Conservation (phyloP, 192 early-diverging fungal species). For the Gonapodya sp. region DNA sequence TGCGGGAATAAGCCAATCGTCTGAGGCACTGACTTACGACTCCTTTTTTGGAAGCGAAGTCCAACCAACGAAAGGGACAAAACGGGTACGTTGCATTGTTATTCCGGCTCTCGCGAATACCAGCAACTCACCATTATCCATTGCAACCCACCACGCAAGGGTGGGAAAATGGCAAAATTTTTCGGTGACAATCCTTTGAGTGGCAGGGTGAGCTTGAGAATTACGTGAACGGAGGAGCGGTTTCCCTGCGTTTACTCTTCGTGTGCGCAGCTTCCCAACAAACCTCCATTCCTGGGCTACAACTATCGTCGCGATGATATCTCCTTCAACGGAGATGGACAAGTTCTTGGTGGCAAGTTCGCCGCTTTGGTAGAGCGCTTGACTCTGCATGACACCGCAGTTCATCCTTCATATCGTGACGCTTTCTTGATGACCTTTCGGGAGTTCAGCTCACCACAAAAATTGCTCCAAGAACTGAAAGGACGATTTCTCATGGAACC, state of each 20-base stretch:
- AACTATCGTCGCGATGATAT: conserved; percentile 68
- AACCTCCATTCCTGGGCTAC: conserved; percentile 71
- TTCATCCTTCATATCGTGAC: conserved; percentile 51
- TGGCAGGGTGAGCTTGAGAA: conserved; percentile 4
- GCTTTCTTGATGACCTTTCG: conserved; percentile 93
- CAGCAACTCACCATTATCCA: not conserved
- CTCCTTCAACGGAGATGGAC: conserved; percentile 73
- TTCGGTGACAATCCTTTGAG: not conserved
- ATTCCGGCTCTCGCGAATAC: not conserved
- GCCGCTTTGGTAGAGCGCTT: conserved; percentile 75
- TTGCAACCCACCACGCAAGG: not conserved
- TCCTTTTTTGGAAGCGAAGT: too few species aligned
- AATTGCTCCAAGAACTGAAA: conserved; percentile 66
- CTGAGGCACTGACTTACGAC: too few species aligned
- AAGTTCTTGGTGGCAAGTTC: conserved; percentile 85
- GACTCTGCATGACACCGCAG: conserved; percentile 72
- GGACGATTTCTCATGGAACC: conserved; percentile 68
- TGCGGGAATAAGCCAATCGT: too few species aligned
- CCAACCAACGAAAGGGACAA: too few species aligned
- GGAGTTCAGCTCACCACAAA: conserved; percentile 72
- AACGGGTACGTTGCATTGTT: too few species aligned
- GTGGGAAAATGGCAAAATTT: conserved; percentile 10
- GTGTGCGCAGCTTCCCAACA: conserved; percentile 10
- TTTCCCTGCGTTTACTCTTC: conserved; percentile 11
- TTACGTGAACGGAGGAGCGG: not conserved